These are phyloP conservation scores for Umbelopsis sp. DNA, from an alignment of 192 early-diverging fungal genomes.

Conservation along the genomic window DNA sequence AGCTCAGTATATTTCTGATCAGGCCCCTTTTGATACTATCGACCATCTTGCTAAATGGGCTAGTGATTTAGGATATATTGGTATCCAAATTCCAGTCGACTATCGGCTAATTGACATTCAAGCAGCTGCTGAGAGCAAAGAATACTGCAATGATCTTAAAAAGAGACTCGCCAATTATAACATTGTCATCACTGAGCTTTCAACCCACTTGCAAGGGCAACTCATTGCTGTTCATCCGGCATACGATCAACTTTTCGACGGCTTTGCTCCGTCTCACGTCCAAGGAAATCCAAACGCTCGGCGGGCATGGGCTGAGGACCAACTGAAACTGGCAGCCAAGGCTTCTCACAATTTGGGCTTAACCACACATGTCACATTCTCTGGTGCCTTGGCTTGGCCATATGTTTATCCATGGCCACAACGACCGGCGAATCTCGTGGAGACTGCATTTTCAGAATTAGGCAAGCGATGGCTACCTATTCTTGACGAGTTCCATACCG, in stretches of 20 bases:
- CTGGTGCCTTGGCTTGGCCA: neutral
- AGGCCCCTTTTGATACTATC: neutral
- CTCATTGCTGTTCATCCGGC: conserved; percentile 5
- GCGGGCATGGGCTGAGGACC: neutral
- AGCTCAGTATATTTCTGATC: neutral
- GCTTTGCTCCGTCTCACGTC: neutral
- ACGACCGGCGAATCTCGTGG: neutral
- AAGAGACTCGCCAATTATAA: neutral
- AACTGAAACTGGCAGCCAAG: neutral
- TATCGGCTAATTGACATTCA: neutral
- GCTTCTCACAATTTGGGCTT: conserved; percentile 1
- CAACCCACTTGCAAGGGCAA: conserved; percentile 10
- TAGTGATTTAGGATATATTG: neutral
- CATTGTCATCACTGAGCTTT: neutral
- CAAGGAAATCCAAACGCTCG: neutral
- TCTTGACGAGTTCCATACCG: neutral
- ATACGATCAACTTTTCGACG: neutral
- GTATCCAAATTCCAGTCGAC: neutral
- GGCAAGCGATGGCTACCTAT: neutral
- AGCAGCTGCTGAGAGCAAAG: neutral
- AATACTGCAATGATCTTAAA: neutral
- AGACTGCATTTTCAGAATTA: neutral
- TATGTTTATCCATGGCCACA: conserved; percentile 11
- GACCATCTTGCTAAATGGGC: conserved; percentile 6
- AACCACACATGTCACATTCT: neutral